These are phyloP conservation scores for Pisolithus orientalis DNA, from an alignment of 768 basidiomycete genomes.

Conservation along the genomic window DNA sequence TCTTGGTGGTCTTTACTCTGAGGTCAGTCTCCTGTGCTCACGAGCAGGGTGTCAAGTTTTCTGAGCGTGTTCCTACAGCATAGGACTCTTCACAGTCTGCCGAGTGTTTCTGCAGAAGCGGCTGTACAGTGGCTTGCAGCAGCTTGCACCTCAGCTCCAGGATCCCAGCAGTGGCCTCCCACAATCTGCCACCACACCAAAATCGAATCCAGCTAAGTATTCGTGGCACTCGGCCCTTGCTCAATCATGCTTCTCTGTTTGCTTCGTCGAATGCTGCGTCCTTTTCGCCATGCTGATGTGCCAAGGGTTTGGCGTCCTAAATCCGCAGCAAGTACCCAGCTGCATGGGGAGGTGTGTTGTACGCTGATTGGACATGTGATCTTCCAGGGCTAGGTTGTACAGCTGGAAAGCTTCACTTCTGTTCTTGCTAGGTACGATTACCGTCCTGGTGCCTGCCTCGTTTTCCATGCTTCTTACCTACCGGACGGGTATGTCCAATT, in stretches of 20 bases:
- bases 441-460: conserved; percentile 62
- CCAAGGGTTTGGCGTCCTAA: conserved; percentile 56
- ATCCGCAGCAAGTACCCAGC: conserved; percentile 41
- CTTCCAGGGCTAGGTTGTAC: conserved; percentile 48
- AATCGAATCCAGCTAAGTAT: conserved; percentile 10
- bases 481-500: conserved; percentile 22
- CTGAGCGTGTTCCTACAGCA: conserved; percentile 25
- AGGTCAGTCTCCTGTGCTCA: conserved; percentile 13
- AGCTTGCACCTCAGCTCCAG: conserved; percentile 32
- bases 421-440: conserved; percentile 52
- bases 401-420: conserved; percentile 67
- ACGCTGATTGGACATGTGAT: background rate
- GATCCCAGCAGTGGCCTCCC: conserved; percentile 13
- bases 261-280: conserved; percentile 70
- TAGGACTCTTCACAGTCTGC: conserved; percentile 49
- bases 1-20: conserved; percentile 6
- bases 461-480: conserved; percentile 53
- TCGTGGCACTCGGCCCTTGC: conserved; percentile 52
- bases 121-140: conserved; percentile 55
- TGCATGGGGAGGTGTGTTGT: background rate
- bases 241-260: conserved; percentile 55
- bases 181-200: conserved; percentile 16
- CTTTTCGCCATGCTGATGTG: conserved; percentile 67
- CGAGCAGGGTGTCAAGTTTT: background rate
- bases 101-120: conserved; percentile 51